phyloP scores from a whole-genome alignment of 2,329 filamentous ascomycete genomes.

The Fusarium staphyleae region DNA sequence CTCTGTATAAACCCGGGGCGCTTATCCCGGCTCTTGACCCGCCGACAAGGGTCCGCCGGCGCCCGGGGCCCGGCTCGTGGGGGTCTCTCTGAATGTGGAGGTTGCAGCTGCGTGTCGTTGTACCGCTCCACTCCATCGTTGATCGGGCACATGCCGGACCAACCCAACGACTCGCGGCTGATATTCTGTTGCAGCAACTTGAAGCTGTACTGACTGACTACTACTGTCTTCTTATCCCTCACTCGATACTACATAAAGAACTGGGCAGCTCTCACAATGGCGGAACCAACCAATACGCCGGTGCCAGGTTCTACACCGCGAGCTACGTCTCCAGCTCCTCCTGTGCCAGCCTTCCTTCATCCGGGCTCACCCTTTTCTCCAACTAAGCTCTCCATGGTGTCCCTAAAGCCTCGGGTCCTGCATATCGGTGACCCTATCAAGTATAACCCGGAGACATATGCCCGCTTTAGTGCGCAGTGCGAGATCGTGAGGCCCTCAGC shows the following conservation, averaged over 20 bases:
- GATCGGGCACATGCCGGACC: constrained; percentile 10
- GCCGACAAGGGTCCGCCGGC: constrained; percentile 23
- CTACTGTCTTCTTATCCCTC: neutral
- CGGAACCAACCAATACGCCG: constrained; percentile 57
- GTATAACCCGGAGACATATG: constrained; percentile 58
- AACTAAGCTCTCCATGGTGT: constrained; percentile 34
- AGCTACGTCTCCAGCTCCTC: constrained; percentile 50
- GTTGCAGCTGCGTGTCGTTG: too few species aligned
- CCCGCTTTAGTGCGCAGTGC: constrained; percentile 52
- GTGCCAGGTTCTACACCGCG: constrained; percentile 55
- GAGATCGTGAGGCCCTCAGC: constrained; percentile 59
- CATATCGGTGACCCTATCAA: constrained; percentile 73
- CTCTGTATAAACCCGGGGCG: constrained; percentile 7
- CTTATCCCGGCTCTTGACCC: constrained; percentile 13
- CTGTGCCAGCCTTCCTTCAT: constrained; percentile 31
- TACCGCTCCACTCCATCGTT: constrained; percentile 20
- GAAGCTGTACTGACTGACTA: neutral
- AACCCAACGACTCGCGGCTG: neutral
- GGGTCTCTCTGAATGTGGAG: constrained; percentile 9
- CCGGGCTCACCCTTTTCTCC: constrained; percentile 40
- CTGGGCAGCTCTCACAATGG: constrained; percentile 45
- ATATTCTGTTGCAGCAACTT: neutral
- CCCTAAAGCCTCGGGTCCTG: constrained; percentile 65
- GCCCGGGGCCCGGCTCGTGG: constrained; percentile 1
- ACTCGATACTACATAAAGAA: neutral